These are phyloP conservation scores for Mortierella sp. DNA, from an alignment of 371 early-diverging fungal genomes.

Conservation along the genomic window DNA sequence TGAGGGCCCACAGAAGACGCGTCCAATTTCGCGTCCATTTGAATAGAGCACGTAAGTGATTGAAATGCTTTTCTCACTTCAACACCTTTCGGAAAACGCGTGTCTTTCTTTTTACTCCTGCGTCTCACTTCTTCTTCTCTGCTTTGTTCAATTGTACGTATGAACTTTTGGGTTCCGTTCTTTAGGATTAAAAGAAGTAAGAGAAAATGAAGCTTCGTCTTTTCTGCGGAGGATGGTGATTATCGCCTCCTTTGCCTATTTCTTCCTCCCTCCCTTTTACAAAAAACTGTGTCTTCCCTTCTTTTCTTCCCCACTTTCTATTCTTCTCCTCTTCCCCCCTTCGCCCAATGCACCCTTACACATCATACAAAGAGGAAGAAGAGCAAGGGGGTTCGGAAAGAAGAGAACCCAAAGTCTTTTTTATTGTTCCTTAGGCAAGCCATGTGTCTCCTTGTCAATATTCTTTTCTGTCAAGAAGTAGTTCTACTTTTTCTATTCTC, in stretches of 20 bases:
- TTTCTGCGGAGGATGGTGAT: constrained; percentile 10
- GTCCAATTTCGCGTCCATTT: background rate
- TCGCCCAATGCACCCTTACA: constrained; percentile 7
- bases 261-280: constrained; percentile 17
- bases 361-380: background rate
- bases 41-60: background rate
- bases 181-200: background rate
- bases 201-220: constrained; percentile 16
- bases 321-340: background rate
- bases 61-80: background rate
- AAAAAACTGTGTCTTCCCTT: background rate
- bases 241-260: constrained; percentile 19
- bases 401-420: background rate
- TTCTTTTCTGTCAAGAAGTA: constrained; percentile 1
- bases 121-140: constrained; percentile 4
- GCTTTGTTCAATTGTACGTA: constrained; percentile 15
- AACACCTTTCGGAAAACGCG: background rate
- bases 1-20: background rate
- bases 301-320: background rate
- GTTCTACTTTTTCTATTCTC: background rate
- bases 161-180: background rate
- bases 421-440: constrained; percentile 3
- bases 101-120: background rate
- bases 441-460: no score
- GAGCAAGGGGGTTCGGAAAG: background rate